Base-by-base conservation (phyloP, 2,329 filamentous ascomycete genomes). In the Ophiostoma tasmaniense region DNA sequence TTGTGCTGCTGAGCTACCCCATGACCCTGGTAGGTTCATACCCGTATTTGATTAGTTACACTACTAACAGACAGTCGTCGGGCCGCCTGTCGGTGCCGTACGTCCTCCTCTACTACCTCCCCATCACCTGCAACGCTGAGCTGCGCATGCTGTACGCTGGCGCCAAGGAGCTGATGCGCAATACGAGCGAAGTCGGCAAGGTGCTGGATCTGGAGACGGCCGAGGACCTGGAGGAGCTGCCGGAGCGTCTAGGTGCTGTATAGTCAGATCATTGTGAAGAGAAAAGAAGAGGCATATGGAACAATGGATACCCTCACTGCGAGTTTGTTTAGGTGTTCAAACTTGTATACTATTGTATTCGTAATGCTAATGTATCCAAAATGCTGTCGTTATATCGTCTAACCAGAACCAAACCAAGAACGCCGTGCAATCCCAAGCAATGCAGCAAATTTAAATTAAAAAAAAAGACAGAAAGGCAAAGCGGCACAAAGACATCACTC, bases 131-230 rank as follows among this genome's bases (percentile, higher is more conserved):
- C 81, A 97, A 96, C 78, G 87, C 85, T 73, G 91, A 93, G 76
- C 82, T 90, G 76, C 88, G 92, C 74, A 98, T 98, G 95, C 82
- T 95, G 77, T 99, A 98, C 78, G 95, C 95, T 37, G 91, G 93
- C 52, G 95, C 95, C 61, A 97, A 97, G 80, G 95, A 99, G 81
- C 80, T 98, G 78, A 93, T 98, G 90, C 88, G 93, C 73, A 96
- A 92, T 76, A 96, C 92, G 68, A 91, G 91, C 70, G 93, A 97
- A 81, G 93, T 93, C n/a, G 89, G 90, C 68, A 87, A 87, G 73
- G 89, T 98, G 33, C 86, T 99, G 71, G 94, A 98, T 78, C 87
- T 98, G 66, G 87, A 91, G 74, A 88, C 86, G 25, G 85, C 86
- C 3, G 92, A 96, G 68, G 94, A 97, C 68, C 77, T 98, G 74